Evolutionary conservation across 1,139 yeast genomes (phyloP).

Genomic region (Martiniozyma asiatica): DNA sequence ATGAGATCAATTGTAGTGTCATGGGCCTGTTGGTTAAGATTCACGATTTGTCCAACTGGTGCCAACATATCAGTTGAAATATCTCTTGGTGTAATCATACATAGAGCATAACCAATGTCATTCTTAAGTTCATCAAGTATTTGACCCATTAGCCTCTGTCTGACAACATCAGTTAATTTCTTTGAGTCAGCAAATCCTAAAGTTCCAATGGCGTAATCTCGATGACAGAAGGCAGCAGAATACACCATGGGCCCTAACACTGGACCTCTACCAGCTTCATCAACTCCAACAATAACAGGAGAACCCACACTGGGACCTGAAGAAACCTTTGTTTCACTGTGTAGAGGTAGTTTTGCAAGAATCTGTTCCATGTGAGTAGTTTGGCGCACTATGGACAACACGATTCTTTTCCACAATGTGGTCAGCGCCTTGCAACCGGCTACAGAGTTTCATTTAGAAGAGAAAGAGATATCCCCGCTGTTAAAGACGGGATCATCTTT

Average conservation of each 20-base stretch:
- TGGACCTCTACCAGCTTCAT: constrained; percentile 98
- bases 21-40: constrained; percentile 92
- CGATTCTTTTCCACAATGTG: too few relatives aligned
- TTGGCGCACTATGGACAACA: too few relatives aligned
- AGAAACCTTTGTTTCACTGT: too few relatives aligned
- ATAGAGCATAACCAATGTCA: constrained; percentile 81
- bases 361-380: too few relatives aligned
- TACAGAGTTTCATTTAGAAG: too few relatives aligned
- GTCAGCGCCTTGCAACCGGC: too few relatives aligned
- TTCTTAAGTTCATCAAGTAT: constrained; percentile 34
- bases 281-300: constrained; percentile 64
- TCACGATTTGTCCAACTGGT: constrained; percentile 45
- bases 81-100: constrained; percentile 76
- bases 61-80: constrained; percentile 83
- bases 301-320: too few relatives aligned
- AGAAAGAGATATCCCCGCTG: too few relatives aligned
- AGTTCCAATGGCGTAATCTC: constrained; percentile 32
- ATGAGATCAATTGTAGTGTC: constrained; percentile 81
- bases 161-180: constrained; percentile 59
- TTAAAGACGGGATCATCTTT: too few relatives aligned
- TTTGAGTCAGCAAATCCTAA: constrained; percentile 91
- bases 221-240: constrained; percentile 69
- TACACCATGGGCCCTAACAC: constrained; percentile 97
- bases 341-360: too few relatives aligned
- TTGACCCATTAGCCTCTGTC: constrained; percentile 47